Evolutionary conservation across 768 basidiomycete genomes (phyloP).

Genomic region (Serendipita sp.): DNA sequence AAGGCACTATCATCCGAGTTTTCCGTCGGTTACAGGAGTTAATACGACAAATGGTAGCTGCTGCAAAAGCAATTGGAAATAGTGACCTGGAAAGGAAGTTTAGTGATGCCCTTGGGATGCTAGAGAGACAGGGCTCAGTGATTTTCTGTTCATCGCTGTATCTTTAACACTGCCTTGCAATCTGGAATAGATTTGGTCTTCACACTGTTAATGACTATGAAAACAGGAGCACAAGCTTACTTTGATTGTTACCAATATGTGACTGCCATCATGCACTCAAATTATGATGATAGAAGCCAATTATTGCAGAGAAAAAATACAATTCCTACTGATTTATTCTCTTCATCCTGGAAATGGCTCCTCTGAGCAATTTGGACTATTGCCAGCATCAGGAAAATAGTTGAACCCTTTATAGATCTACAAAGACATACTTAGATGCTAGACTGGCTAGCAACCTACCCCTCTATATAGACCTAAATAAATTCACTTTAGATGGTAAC

Average conservation of each 20-base stretch:
- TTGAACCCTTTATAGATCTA: neutral
- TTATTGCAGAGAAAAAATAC: no score
- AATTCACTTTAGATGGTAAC: no score
- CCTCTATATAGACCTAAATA: neutral
- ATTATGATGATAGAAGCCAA: no score
- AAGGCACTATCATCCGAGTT: conserved; percentile 90
- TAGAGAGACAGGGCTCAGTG: conserved; percentile 85
- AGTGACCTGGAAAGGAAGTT: conserved; percentile 87
- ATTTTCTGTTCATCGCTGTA: conserved; percentile 82
- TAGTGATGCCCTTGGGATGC: conserved; percentile 78
- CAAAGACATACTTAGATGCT: no score
- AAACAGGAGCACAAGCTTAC: no score
- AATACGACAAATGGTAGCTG: conserved; percentile 87
- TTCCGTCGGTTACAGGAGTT: conserved; percentile 91
- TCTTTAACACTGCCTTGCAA: conserved; percentile 25
- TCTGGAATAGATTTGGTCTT: no score
- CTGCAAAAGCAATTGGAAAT: conserved; percentile 94
- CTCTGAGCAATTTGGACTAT: neutral
- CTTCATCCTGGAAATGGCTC: neutral
- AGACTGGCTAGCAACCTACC: neutral
- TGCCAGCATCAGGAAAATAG: neutral
- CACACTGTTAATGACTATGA: no score
- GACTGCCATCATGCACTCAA: no score
- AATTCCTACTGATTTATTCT: no score
- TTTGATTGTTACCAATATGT: no score